Evolutionary conservation across 176 grass and related monocot genomes (phyloP), one percentile per base, ranked within the genome.

Genomic region (Olyra latifolia): DNA sequence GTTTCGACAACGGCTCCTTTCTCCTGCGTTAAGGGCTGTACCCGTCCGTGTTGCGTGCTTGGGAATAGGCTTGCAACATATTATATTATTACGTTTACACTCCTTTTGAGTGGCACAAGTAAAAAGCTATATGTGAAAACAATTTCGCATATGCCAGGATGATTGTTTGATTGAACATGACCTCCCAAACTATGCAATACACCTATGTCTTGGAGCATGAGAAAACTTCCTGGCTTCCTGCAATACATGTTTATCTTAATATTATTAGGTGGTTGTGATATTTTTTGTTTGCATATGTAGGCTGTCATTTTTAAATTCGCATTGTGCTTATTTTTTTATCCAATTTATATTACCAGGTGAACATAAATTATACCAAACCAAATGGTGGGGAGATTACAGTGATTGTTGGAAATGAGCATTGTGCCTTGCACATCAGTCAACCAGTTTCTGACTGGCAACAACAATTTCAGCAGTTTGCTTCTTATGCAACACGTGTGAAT

Each of bases 401-500:
- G 78, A 64, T 32, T 74, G 77, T 29, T 77, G 88, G 78, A 57
- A 76, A 54, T 29, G 19, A 13, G 71, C 16, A 87, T 15, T 98
- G 95, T 47, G 29, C 17, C 28, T 66, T 94, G 71, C 88, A 44
- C 15, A 41, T 84, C 16, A 7, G 15, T 27, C 82, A 76, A 66
- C 53, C 85, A 8, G 32, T 69, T 93, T 87, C 46, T 83, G 46
- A 95, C 50, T 91, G 50, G 88, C 88, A 89, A 62, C 77, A 87
- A 29, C 74, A 82, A 28, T 82, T 95, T 58, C 84, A 86, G 75
- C 81, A 82, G 77, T 24, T 95, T 23, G 66, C 88, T 62, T 61
- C 35, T 80, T 94, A 90, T 61, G 89, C 86, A 59, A 83, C 85
- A 25, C 88, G 14, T 23, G 29, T 93, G 53, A 95, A 85, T 58